A percentile compares a stretch with the other conserved stretches of the same genome.
These are phyloP conservation scores for Ziziphus jujuba DNA, from an alignment of 306 rosid species.

Conservation along the genomic window DNA sequence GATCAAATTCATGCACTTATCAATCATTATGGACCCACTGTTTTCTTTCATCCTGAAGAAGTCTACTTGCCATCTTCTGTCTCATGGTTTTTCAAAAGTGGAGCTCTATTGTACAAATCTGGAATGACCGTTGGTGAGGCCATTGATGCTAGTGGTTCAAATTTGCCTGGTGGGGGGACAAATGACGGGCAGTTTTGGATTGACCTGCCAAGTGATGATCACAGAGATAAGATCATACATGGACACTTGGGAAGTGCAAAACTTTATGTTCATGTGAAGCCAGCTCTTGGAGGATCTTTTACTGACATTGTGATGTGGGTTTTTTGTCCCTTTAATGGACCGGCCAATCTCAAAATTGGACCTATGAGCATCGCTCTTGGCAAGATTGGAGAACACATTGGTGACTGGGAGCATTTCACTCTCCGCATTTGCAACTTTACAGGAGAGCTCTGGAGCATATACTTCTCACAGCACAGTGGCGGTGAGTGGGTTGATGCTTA, in stretches of 20 bases:
- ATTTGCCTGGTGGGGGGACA: slow-evolving; percentile 69
- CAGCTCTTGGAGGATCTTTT: slow-evolving; percentile 82
- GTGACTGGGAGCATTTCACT: slow-evolving; percentile 93
- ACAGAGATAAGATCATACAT: slow-evolving; percentile 44
- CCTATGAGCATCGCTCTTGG: slow-evolving; percentile 41
- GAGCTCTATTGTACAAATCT: slow-evolving; percentile 54
- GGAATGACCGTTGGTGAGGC: slow-evolving; percentile 49
- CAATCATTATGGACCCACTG: slow-evolving; percentile 81
- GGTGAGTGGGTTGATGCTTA: slow-evolving; percentile 59
- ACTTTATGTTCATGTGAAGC: slow-evolving; percentile 82
- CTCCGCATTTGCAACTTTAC: slow-evolving; percentile 57
- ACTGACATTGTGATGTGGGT: slow-evolving; percentile 93
- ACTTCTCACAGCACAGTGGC: slow-evolving; percentile 58
- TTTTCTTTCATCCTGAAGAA: slow-evolving; percentile 84
- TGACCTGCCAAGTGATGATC: slow-evolving; percentile 65
- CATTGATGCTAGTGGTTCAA: slow-evolving; percentile 62
- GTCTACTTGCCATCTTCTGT: slow-evolving; percentile 87
- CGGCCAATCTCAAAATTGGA: slow-evolving; percentile 76
- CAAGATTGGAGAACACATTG: slow-evolving; percentile 69
- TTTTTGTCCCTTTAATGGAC: slow-evolving; percentile 93
- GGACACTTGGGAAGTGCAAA: slow-evolving; percentile 74
- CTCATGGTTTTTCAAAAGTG: slow-evolving; percentile 78
- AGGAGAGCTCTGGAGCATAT: slow-evolving; percentile 52
- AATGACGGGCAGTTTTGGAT: slow-evolving; percentile 79
- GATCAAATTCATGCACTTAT: slow-evolving; percentile 77